Percentiles rank a stretch among this genome's conserved stretches.
Conservation (phyloP, 495 filamentous ascomycete genomes). For the Arthonia radiata region DNA sequence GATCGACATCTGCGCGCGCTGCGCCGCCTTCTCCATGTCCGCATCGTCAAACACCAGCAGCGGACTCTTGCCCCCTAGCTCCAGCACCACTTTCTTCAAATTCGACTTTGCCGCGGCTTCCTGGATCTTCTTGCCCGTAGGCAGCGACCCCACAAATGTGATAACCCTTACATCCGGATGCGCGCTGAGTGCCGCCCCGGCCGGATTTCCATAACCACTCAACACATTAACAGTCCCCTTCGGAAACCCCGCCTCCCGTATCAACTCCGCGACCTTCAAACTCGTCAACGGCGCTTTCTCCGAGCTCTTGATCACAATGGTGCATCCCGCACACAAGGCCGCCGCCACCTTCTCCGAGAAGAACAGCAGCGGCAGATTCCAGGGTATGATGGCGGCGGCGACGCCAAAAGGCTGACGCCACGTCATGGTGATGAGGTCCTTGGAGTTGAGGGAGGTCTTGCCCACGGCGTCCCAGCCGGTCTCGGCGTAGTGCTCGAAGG, state of each 20-base stretch:
- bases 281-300: slow-evolving; percentile 35
- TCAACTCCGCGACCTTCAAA: slow-evolving; percentile 19
- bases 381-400: slow-evolving; percentile 37
- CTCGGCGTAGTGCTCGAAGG: slow-evolving; percentile 9
- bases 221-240: slow-evolving; percentile 33
- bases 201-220: slow-evolving; percentile 25
- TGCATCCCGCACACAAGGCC: slow-evolving; percentile 36
- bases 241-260: slow-evolving; percentile 28
- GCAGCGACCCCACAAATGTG: slow-evolving; percentile 33
- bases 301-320: slow-evolving; percentile 34
- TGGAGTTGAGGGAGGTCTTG: slow-evolving; percentile 10
- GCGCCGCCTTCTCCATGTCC: slow-evolving; percentile 24
- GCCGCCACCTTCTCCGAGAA: slow-evolving; percentile 33
- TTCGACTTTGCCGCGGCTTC: slow-evolving; percentile 22
- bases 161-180: slow-evolving; percentile 30
- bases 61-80: slow-evolving; percentile 36
- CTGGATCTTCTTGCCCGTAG: slow-evolving; percentile 21
- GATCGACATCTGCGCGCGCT: slow-evolving; percentile 32
- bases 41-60: slow-evolving; percentile 27
- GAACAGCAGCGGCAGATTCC: slow-evolving; percentile 34
- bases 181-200: slow-evolving; percentile 27
- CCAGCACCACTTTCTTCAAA: slow-evolving; percentile 28
- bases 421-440: slow-evolving; percentile 16
- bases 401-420: slow-evolving; percentile 32
- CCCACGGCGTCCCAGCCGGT: slow-evolving; percentile 9